Conservation (phyloP, 2,329 filamentous ascomycete genomes). For the Penicillium sp. region DNA sequence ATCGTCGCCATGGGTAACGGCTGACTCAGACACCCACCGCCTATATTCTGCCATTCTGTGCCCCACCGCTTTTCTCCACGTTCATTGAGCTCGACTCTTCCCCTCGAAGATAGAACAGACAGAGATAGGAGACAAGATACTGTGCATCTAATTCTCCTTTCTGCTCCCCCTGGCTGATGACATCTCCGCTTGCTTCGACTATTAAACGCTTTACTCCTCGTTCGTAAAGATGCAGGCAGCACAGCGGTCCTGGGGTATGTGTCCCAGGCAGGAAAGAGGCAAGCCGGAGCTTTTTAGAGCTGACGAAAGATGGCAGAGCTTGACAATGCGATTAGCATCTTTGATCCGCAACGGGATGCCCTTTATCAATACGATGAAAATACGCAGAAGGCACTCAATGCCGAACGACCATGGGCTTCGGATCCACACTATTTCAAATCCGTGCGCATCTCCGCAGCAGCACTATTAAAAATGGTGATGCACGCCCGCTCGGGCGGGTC, state of each 20-base stretch:
- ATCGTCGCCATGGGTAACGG: slow-evolving; percentile 35
- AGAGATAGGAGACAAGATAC: no score
- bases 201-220: not conserved
- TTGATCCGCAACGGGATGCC: slow-evolving; percentile 81
- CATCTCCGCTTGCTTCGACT: not conserved
- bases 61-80: slow-evolving; percentile 26
- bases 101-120: slow-evolving; percentile 7
- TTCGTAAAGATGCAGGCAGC: slow-evolving; percentile 48
- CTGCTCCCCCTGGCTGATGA: slow-evolving; percentile 4
- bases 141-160: not conserved
- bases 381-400: slow-evolving; percentile 61
- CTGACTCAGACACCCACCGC: slow-evolving; percentile 30
- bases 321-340: slow-evolving; percentile 75
- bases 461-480: slow-evolving; percentile 98
- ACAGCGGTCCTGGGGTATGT: slow-evolving; percentile 56
- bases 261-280: slow-evolving; percentile 3
- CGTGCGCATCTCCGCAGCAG: slow-evolving; percentile 87
- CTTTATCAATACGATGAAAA: slow-evolving; percentile 76
- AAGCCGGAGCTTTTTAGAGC: not conserved
- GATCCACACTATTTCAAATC: slow-evolving; percentile 87
- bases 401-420: slow-evolving; percentile 65
- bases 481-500: slow-evolving; percentile 91
- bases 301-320: slow-evolving; percentile 57
- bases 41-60: slow-evolving; percentile 24
- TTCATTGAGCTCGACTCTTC: slow-evolving; percentile 4